These are phyloP conservation scores for Colletotrichum nymphaeae DNA, from an alignment of 2,329 filamentous ascomycete species.

Conservation along the genomic window DNA sequence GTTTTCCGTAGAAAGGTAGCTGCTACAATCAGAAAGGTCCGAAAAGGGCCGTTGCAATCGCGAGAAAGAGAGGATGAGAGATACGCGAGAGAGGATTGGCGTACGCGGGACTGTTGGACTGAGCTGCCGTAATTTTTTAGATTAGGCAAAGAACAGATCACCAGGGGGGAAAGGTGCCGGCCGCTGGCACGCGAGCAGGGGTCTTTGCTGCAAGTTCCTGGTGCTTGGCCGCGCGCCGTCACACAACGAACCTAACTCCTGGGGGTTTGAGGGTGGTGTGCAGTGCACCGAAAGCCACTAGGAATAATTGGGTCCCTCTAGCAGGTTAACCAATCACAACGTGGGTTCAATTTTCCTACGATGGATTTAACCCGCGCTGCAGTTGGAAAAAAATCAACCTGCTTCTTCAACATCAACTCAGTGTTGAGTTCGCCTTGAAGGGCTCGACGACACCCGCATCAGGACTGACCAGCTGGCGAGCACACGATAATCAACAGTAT, in stretches of 20 bases:
- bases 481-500: neutral
- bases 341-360: neutral
- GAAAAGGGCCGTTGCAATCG: neutral
- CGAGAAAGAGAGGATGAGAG: neutral
- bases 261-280: neutral
- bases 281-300: neutral
- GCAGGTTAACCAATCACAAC: neutral
- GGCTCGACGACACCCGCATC: neutral
- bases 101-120: neutral
- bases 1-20: neutral
- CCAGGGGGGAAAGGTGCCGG: constrained; percentile 31
- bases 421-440: neutral
- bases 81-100: neutral
- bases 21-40: neutral
- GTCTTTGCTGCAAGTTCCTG: constrained; percentile 5
- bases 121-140: constrained; percentile 5
- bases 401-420: neutral
- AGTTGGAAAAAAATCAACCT: neutral
- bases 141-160: constrained; percentile 36
- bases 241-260: constrained; percentile 1
- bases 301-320: neutral
- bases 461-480: neutral
- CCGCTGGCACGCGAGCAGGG: constrained; percentile 26
- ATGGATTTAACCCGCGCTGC: constrained; percentile 22
- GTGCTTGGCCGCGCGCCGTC: constrained; percentile 23